Evolutionary conservation across 2,329 filamentous ascomycete species (phyloP).

Genomic region (Nigrograna mackinnonii): DNA sequence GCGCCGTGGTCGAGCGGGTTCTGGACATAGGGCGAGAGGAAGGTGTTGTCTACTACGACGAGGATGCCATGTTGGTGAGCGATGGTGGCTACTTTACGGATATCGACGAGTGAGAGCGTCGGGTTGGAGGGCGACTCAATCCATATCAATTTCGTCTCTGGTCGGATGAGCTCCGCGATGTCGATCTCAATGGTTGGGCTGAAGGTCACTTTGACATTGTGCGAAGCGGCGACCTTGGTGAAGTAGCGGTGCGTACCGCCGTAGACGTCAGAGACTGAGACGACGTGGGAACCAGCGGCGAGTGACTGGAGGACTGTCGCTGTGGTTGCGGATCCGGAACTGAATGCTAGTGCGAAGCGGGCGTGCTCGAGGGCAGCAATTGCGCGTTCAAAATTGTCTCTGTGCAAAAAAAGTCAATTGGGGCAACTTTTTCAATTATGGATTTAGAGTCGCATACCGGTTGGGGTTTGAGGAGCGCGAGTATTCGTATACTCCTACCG

Average conservation of each 20-base stretch:
- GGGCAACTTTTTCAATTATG: not conserved
- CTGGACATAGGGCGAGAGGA: conserved; percentile 94
- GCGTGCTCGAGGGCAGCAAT: conserved; percentile 92
- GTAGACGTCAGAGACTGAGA: conserved; percentile 97
- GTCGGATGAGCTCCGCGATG: conserved; percentile 79
- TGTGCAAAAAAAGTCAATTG: conserved; percentile 28
- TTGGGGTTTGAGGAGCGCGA: conserved; percentile 93
- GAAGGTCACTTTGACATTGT: conserved; percentile 94
- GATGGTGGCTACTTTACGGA: conserved; percentile 77
- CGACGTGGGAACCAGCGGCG: conserved; percentile 86
- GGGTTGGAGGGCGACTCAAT: conserved; percentile 96
- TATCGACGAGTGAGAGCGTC: conserved; percentile 90
- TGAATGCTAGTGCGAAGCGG: conserved; percentile 90
- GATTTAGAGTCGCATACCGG: conserved; percentile 47
- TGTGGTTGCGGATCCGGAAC: conserved; percentile 91
- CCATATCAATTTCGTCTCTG: conserved; percentile 93
- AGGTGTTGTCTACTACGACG: conserved; percentile 99
- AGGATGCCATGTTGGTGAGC: conserved; percentile 88
- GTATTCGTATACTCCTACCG: conserved; percentile 90
- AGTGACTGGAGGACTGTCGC: conserved; percentile 92
- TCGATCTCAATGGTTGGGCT: conserved; percentile 90
- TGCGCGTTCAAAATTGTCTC: conserved; percentile 89
- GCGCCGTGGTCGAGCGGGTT: conserved; percentile 94
- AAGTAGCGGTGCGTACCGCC: conserved; percentile 98
- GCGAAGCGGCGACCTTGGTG: conserved; percentile 93